These are phyloP conservation scores for Blastobotrys peoriensis DNA, from an alignment of 805 yeast genomes.

Conservation along the genomic window DNA sequence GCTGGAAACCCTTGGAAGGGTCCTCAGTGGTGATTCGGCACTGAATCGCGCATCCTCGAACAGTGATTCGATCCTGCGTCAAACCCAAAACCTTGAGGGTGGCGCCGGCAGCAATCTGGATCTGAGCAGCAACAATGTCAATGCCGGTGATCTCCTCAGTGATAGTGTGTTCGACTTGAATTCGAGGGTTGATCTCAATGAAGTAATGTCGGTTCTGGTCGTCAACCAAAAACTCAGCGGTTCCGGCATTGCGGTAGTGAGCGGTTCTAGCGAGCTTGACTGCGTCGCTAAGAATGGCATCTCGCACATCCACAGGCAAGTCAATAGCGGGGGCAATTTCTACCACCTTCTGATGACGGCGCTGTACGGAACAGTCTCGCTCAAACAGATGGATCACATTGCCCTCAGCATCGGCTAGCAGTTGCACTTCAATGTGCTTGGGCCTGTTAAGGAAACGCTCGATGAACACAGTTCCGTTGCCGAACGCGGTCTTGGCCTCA, in stretches of 20 bases:
- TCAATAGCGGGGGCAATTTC: conserved; percentile 98
- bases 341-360: conserved; percentile 98
- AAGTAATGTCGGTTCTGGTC: conserved; percentile 91
- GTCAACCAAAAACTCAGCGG: conserved; percentile 96
- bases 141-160: conserved; percentile 99
- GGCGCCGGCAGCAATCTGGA: conserved; percentile 98
- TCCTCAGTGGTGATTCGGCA: conserved; percentile 99
- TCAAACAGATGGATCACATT: conserved; percentile 93
- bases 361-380: conserved; percentile 98
- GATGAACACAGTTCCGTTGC: conserved; percentile 96
- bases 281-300: conserved; percentile 90
- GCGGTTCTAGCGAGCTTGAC: conserved; percentile 85
- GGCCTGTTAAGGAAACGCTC: conserved; percentile 94
- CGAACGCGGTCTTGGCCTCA: conserved; percentile 93
- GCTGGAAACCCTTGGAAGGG: conserved; percentile 93
- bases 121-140: conserved; percentile 96
- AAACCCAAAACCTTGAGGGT: conserved; percentile 85
- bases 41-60: conserved; percentile 97
- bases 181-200: conserved; percentile 97
- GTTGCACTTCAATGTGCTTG: conserved; percentile 96
- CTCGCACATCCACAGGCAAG: conserved; percentile 73
- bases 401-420: conserved; percentile 89
- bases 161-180: conserved; percentile 96
- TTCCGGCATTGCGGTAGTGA: conserved; percentile 94
- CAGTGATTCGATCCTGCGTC: conserved; percentile 88